Percentiles rank a stretch among this genome's conserved stretches.
Conservation (phyloP, 306 rosid species). For the Vicia villosa region DNA sequence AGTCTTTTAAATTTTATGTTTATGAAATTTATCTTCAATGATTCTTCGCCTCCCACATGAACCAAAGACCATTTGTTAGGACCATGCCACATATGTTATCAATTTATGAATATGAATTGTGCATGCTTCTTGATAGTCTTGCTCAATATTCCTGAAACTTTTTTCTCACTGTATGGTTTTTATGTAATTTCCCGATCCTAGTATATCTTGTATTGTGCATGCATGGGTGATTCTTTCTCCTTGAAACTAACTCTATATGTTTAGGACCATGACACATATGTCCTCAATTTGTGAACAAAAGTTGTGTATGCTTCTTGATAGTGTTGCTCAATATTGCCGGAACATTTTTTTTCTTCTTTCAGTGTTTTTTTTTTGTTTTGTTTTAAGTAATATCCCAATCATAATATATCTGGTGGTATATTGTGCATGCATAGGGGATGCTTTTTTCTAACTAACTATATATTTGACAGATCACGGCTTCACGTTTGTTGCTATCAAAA, state of each 20-base stretch:
- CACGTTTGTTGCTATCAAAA: constrained; percentile 84
- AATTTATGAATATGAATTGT: constrained; percentile 16
- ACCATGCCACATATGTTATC: constrained; percentile 7
- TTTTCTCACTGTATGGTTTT: neutral
- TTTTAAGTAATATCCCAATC: constrained; percentile 12
- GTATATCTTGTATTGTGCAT: constrained; percentile 20
- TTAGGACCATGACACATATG: neutral
- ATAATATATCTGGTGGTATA: constrained; percentile 1
- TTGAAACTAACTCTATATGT: constrained; percentile 35
- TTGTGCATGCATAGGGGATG: constrained; percentile 30
- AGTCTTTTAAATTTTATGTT: neutral
- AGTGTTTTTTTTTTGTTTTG: neutral
- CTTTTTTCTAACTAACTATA: constrained; percentile 36
- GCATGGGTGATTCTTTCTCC: constrained; percentile 19
- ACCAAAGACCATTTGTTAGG: constrained; percentile 19
- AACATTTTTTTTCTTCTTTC: neutral
- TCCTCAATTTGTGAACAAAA: constrained; percentile 13
- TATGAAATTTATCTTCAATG: constrained; percentile 26
- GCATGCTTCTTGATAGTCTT: constrained; percentile 19
- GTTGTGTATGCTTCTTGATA: constrained; percentile 24
- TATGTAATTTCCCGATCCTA: constrained; percentile 18
- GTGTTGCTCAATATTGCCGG: neutral
- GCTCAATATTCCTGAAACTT: neutral
- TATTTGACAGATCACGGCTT: constrained; percentile 85
- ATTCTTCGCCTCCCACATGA: constrained; percentile 23